Base-by-base conservation (phyloP, 2,329 filamentous ascomycete species). In the Neonectria coccinea region DNA sequence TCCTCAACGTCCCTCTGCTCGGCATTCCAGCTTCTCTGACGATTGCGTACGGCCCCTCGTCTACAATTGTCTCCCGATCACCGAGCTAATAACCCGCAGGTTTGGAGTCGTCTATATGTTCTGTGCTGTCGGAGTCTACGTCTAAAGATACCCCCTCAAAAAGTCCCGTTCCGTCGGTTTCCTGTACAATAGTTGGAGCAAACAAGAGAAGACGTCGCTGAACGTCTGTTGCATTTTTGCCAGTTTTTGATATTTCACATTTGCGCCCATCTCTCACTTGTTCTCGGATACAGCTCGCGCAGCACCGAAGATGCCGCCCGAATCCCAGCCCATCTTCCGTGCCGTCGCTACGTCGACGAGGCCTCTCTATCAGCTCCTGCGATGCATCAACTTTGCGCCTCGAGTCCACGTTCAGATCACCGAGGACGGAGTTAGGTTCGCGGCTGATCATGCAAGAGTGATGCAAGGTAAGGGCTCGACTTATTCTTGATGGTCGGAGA, bases 21-120 rank as follows among this genome's bases (percentile, higher is more conserved):
- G 95, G 93, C 65, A 79, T 97, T 67, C 95, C 96, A 45, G 94
- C 96, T 67, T 97, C 95, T 65, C 78, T 97, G 73, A 91, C 94
- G 67, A 88, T 97, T 82, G 95, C 92, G 95, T 98, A 89, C 76
- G 92, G 82, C 55, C 29, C 42, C 39, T 52, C 56, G 31, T 18
- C 22, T 3, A 47, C 31, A 18, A 50, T 29, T 18, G 12, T 7
- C 4, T 60, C 51, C 11, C 50, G n/a, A 45, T 12, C 53, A 41
- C 27, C 25, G 56, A 47, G 57, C 77, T 77, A 58, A 73, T 27
- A 12, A 12, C 31, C 29, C 25, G 11, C 76, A 97, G 95, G 55
- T 92, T 97, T 80, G 96, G 96, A 73, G 91, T 95, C 55, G 94
- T 99, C 50, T 97, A 96, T 83, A 97, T 97, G 91, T 98, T 99